Base-by-base conservation (phyloP, 495 filamentous ascomycete genomes). In the Apiosordaria backusii region DNA sequence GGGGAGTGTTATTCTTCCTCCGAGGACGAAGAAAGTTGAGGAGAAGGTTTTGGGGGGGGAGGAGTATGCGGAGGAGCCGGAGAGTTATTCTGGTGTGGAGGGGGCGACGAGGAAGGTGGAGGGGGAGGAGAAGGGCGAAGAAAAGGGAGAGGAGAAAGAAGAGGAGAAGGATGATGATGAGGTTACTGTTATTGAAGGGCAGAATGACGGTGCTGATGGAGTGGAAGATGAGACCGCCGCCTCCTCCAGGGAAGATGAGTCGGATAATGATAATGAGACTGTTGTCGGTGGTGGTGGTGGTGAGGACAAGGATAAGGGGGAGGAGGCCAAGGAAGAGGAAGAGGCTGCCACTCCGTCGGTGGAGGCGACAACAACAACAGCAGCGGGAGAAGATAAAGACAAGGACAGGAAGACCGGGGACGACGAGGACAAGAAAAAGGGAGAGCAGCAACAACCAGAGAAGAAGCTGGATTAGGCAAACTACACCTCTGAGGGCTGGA, bases 161-260 rank as follows among this genome's bases (percentile, higher is more conserved):
- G 72, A 69, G 13, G 67, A 73, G 21, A 74, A 75, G 2, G 55
- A 67, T 22, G 64, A 68, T n/a, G 57, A 71, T 54, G 70, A 79
- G 25, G 57, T 23, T 55, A 61, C 69, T 18, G 13, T 65, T 19
- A 45, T 57, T 1, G 68, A 59, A 40, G 67, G 72, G 45, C 19
- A 55, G 53, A 3, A 18, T 55, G 53, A 21, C 4, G 35, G 9
- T 45, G 10, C 3, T 7, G 35, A 13, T 45, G 35, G 9, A 13
- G 35, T 1, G 16, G 35, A 45, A 45, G 35, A 45, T 13, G 35
- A 45, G 35, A n/a, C n/a, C n/a, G n/a, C n/a, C n/a, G n/a, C n/a
- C n/a, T n/a, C n/a, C n/a, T n/a, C n/a, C n/a, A n/a, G n/a, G n/a
- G n/a, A n/a, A n/a, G 35, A 45, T 7, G 35, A 13, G 35, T 13